Conservation (phyloP, 345 rosid species). For the Microcos paniculata region DNA sequence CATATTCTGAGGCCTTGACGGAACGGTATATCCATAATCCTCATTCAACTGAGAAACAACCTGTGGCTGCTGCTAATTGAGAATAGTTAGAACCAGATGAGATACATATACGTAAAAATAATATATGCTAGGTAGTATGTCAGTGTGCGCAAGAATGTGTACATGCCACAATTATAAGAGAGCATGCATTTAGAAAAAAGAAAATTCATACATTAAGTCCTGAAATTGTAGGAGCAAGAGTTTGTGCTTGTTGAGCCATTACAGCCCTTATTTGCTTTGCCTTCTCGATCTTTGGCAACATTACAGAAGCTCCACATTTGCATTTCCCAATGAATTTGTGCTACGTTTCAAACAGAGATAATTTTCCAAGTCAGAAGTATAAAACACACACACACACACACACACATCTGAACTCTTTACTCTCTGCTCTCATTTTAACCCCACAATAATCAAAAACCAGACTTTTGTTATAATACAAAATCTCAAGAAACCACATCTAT, state of each 20-base stretch:
- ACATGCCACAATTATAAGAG: not conserved
- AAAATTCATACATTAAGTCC: constrained; percentile 44
- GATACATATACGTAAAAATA: not conserved
- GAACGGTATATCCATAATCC: constrained; percentile 75
- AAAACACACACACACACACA: not conserved
- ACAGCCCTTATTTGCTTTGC: constrained; percentile 71
- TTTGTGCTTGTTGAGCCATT: constrained; percentile 66
- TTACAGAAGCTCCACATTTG: constrained; percentile 86
- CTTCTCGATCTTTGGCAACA: constrained; percentile 91
- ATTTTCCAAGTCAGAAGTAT: constrained; percentile 23
- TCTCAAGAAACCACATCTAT: not conserved
- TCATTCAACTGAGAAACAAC: constrained; percentile 53
- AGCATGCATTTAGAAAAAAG: constrained; percentile 9
- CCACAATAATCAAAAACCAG: not conserved
- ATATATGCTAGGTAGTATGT: not conserved
- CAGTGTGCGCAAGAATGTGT: not conserved
- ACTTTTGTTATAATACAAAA: not conserved
- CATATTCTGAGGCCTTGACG: constrained; percentile 51
- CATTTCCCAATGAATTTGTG: constrained; percentile 93
- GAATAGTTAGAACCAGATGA: constrained; percentile 7
- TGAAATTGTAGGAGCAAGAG: constrained; percentile 36
- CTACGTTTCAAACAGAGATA: constrained; percentile 43
- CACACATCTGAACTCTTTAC: too few species aligned
- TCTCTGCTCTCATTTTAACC: not conserved
- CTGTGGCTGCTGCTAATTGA: constrained; percentile 49